These are phyloP conservation scores for Ustilago loliicola DNA, from an alignment of 1,284 basidiomycete genomes.

Conservation along the genomic window DNA sequence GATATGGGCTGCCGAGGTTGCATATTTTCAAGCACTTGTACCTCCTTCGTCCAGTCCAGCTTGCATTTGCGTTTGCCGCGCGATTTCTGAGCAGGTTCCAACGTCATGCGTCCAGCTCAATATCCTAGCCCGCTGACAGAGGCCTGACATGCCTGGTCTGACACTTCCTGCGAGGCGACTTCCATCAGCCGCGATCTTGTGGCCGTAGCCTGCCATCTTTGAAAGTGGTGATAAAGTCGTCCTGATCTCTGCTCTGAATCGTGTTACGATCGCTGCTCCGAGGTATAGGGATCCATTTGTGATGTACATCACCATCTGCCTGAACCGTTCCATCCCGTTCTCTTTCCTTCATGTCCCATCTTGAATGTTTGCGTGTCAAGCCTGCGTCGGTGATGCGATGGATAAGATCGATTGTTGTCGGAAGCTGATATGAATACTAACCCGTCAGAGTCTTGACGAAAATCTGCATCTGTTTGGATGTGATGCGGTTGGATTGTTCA, in stretches of 20 bases:
- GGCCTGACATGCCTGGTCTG: neutral
- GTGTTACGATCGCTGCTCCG: neutral
- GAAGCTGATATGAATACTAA: slow-evolving; percentile 48
- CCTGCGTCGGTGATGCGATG: slow-evolving; percentile 9
- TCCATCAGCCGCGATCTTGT: neutral
- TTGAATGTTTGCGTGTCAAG: neutral
- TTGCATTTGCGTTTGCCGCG: too few species aligned
- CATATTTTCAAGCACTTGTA: too few species aligned
- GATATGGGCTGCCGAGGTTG: too few species aligned
- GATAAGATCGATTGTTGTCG: slow-evolving; percentile 11
- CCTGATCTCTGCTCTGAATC: too few species aligned
- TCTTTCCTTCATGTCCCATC: neutral
- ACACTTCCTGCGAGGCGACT: neutral
- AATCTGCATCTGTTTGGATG: slow-evolving; percentile 62
- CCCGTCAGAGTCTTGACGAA: slow-evolving; percentile 69
- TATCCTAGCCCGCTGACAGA: neutral
- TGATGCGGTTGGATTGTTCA: slow-evolving; percentile 14
- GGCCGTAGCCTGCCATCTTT: too few species aligned
- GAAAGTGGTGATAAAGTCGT: too few species aligned
- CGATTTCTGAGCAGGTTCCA: too few species aligned
- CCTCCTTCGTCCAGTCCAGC: neutral
- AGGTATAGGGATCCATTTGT: neutral
- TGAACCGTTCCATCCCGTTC: neutral
- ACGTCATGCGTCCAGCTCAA: too few species aligned
- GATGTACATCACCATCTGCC: neutral